Percentiles rank a stretch among this genome's conserved stretches.
phyloP scores from a whole-genome alignment of 495 filamentous ascomycete genomes.

The Jackrogersella multiformis region DNA sequence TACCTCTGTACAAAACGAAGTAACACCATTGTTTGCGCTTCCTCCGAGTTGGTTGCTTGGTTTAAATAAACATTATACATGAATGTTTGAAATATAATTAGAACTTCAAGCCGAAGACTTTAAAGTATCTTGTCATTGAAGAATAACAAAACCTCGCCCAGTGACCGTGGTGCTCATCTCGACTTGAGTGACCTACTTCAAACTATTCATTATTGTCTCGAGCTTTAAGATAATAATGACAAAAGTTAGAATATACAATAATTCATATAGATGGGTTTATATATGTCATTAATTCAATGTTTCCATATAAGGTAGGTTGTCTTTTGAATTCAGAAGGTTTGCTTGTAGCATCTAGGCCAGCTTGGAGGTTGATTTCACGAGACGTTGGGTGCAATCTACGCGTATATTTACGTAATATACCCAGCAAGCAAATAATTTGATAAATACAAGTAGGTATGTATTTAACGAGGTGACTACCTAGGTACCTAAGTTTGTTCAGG shows the following conservation, averaged over 20 bases:
- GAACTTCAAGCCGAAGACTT: neutral
- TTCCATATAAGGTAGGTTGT: neutral
- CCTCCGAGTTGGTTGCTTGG: neutral
- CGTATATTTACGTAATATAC: neutral
- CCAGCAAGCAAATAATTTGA: neutral
- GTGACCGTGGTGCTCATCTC: neutral
- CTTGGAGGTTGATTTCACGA: neutral
- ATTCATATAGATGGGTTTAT: neutral
- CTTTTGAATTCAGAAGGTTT: neutral
- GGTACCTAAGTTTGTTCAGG: neutral
- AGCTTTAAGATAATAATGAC: no score
- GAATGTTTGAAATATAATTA: neutral
- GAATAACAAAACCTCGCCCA: neutral
- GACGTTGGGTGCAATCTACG: neutral
- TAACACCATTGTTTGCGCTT: neutral
- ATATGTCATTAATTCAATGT: neutral
- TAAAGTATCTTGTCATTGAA: neutral
- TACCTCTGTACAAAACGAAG: neutral
- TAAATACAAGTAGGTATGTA: neutral
- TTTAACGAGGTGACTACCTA: neutral
- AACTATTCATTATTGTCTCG: neutral
- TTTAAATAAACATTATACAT: neutral
- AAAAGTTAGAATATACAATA: no score
- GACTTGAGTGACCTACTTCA: neutral
- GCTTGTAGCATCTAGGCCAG: neutral